Percentiles rank a stretch among this genome's conserved stretches.
These are phyloP conservation scores for Ophiostoma sp. DNA, from an alignment of 2,329 filamentous ascomycete species.

Conservation along the genomic window DNA sequence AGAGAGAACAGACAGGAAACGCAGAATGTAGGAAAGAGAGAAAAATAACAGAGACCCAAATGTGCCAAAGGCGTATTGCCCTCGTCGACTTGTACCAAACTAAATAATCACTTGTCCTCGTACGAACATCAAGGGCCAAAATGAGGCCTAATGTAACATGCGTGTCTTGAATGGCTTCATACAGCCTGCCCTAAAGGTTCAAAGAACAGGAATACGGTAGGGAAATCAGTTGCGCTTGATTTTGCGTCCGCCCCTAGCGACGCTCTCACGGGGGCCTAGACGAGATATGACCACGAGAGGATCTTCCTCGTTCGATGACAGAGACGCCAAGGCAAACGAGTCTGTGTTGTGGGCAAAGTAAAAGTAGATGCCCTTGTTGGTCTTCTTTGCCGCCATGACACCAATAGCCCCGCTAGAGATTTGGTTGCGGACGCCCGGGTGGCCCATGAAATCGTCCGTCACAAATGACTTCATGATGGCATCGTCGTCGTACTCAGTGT, in stretches of 20 bases:
- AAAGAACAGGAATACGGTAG: neutral
- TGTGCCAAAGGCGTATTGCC: neutral
- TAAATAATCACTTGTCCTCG: neutral
- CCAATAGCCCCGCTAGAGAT: conserved; percentile 86
- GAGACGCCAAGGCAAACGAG: conserved; percentile 80
- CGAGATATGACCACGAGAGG: conserved; percentile 89
- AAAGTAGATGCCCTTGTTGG: conserved; percentile 70
- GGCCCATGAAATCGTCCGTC: conserved; percentile 85
- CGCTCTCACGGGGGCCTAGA: conserved; percentile 39
- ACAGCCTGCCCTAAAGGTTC: neutral
- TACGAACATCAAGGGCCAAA: neutral
- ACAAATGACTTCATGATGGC: conserved; percentile 75
- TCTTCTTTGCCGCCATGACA: conserved; percentile 86
- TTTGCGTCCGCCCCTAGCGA: conserved; percentile 49
- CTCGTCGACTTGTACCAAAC: neutral
- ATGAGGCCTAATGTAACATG: neutral
- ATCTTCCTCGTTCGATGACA: conserved; percentile 73
- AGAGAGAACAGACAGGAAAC: neutral
- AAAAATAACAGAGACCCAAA: neutral
- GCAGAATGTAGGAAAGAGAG: neutral
- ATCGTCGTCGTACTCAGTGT: conserved; percentile 73
- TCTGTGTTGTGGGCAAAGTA: conserved; percentile 98
- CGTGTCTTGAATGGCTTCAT: neutral
- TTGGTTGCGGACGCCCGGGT: conserved; percentile 79
- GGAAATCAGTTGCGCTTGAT: conserved; percentile 37